These are phyloP conservation scores for Penicillium manginii DNA, from an alignment of 495 filamentous ascomycete genomes.

Conservation along the genomic window DNA sequence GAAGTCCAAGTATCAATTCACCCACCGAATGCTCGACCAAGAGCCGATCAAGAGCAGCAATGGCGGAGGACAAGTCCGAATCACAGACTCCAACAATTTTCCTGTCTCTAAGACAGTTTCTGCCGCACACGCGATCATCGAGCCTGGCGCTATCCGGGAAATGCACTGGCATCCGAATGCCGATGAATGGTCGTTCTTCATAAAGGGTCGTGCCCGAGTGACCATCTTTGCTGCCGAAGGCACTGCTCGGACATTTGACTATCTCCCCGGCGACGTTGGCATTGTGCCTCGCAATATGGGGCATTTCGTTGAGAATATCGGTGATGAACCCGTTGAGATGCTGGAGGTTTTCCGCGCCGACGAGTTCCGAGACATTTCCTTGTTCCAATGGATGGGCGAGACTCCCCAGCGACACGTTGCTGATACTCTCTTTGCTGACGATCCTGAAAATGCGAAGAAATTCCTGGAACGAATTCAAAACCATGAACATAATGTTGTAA, in stretches of 20 bases:
- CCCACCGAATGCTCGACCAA: constrained; percentile 64
- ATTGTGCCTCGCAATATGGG: constrained; percentile 64
- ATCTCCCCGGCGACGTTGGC: constrained; percentile 61
- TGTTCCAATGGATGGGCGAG: constrained; percentile 72
- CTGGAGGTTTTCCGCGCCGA: constrained; percentile 63
- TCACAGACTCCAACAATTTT: constrained; percentile 69
- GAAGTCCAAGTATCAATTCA: constrained; percentile 61
- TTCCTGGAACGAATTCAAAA: constrained; percentile 4
- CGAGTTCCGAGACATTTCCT: constrained; percentile 63
- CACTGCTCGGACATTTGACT: constrained; percentile 65
- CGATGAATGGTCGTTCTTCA: constrained; percentile 80
- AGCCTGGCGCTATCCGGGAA: constrained; percentile 61
- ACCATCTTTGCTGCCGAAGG: constrained; percentile 65
- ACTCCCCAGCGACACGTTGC: constrained; percentile 63
- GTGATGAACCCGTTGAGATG: constrained; percentile 60
- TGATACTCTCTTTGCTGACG: constrained; percentile 59
- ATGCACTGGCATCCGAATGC: constrained; percentile 81
- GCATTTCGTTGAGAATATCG: constrained; percentile 66
- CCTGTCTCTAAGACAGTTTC: constrained; percentile 65
- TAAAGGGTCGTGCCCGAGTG: constrained; percentile 66
- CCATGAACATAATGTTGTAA: constrained; percentile 4
- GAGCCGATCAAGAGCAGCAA: constrained; percentile 50
- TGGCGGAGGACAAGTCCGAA: constrained; percentile 64
- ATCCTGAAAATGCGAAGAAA: constrained; percentile 7
- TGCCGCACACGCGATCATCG: constrained; percentile 61